Evolutionary conservation across 805 yeast genomes (phyloP).

Genomic region (Lachancea nothofagi): DNA sequence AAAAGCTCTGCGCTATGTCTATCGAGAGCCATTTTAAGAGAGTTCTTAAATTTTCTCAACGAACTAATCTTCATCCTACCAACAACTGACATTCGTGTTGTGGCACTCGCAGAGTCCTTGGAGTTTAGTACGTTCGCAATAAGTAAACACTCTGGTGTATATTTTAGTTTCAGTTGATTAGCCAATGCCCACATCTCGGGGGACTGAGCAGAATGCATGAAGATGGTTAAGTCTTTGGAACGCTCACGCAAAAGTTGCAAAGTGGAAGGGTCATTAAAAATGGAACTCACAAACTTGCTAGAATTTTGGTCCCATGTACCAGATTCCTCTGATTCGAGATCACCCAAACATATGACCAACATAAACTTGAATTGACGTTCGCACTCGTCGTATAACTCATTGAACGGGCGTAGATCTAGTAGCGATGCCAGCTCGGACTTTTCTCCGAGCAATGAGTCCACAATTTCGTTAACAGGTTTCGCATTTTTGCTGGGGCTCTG

Average conservation of each 20-base stretch:
- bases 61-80: conserved; percentile 30
- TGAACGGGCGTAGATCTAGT: conserved; percentile 31
- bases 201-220: conserved; percentile 58
- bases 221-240: conserved; percentile 46
- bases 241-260: conserved; percentile 32
- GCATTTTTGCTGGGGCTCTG: conserved; percentile 16
- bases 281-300: conserved; percentile 37
- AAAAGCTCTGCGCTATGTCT: conserved; percentile 57
- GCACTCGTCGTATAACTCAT: conserved; percentile 38
- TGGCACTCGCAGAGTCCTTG: conserved; percentile 26
- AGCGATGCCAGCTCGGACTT: conserved; percentile 5
- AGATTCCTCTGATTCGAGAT: conserved; percentile 36
- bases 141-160: conserved; percentile 50
- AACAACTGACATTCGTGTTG: conserved; percentile 34
- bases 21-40: conserved; percentile 40
- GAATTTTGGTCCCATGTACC: conserved; percentile 29
- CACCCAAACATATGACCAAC: conserved; percentile 46
- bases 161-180: conserved; percentile 44
- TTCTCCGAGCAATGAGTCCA: conserved; percentile 19
- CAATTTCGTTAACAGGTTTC: conserved; percentile 13
- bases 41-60: conserved; percentile 32
- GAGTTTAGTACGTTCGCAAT: conserved; percentile 53
- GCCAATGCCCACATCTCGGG: conserved; percentile 67
- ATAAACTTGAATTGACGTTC: conserved; percentile 44
- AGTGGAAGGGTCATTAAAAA: conserved; percentile 43